Evolutionary conservation across 768 basidiomycete species (phyloP).

Genomic region (Tylopilus intermedius): DNA sequence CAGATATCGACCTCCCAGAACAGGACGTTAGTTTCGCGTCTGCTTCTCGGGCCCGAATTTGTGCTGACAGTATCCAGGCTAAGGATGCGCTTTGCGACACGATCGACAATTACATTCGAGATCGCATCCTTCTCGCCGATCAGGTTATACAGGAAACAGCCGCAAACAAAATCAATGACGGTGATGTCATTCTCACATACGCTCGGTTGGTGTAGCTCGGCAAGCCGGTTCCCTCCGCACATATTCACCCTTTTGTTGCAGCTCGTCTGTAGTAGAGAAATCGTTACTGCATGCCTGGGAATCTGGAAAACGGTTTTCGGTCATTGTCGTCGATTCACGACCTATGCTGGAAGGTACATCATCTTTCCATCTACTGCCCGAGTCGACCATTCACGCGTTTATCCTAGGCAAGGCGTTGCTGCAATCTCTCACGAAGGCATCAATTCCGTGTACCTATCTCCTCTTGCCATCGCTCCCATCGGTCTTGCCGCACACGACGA

Average conservation of each 20-base stretch:
- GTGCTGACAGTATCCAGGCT: conserved; percentile 48
- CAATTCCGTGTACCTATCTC: conserved; percentile 84
- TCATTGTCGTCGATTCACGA: conserved; percentile 91
- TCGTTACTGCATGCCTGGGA: conserved; percentile 73
- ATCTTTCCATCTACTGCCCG: background rate
- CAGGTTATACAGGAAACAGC: conserved; percentile 89
- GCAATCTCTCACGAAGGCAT: conserved; percentile 57
- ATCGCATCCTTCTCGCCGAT: conserved; percentile 89
- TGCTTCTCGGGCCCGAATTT: background rate
- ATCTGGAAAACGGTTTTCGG: conserved; percentile 75
- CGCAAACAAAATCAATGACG: conserved; percentile 89
- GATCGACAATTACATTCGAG: conserved; percentile 91
- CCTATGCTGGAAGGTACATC: conserved; percentile 82
- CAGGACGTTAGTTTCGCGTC: conserved; percentile 64
- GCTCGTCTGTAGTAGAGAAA: conserved; percentile 93
- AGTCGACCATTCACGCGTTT: background rate
- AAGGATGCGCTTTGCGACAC: conserved; percentile 77
- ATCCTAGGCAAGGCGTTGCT: conserved; percentile 72
- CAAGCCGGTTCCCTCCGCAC: background rate
- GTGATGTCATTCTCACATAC: conserved; percentile 89
- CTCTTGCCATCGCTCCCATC: conserved; percentile 83
- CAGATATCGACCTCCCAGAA: conserved; percentile 91
- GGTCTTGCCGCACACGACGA: conserved; percentile 74
- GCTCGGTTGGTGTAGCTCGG: conserved; percentile 55
- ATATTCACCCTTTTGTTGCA: conserved; percentile 27